These are phyloP conservation scores for Aristolochia contorta DNA, from an alignment of 164 flowering plant genomes.

Conservation along the genomic window DNA sequence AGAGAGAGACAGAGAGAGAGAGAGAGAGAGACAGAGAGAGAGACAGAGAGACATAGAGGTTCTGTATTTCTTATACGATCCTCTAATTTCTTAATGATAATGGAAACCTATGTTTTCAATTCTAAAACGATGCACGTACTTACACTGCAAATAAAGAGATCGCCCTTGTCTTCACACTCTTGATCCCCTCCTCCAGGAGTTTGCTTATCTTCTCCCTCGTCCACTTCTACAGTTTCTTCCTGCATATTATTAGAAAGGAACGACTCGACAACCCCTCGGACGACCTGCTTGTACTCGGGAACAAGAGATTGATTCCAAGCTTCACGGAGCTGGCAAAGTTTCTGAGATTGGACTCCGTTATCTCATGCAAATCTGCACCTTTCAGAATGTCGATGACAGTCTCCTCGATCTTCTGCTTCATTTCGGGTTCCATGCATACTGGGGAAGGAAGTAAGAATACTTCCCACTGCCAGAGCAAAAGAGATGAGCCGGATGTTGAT, in stretches of 20 bases:
- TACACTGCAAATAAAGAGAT: conserved; percentile 76
- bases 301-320: conserved; percentile 46
- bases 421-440: conserved; percentile 35
- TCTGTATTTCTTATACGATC: too few species aligned
- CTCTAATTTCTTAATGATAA: too few species aligned
- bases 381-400: conserved; percentile 43
- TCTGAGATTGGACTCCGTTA: conserved; percentile 64
- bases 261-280: conserved; percentile 42
- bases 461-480: too few species aligned
- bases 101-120: too few species aligned
- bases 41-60: too few species aligned
- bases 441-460: too few species aligned
- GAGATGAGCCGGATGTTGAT: too few species aligned
- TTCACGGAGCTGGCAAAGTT: conserved; percentile 37
- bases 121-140: conserved; percentile 2
- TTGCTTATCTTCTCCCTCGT: conserved; percentile 2
- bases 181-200: conserved; percentile 13
- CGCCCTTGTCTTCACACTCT: conserved; percentile 77
- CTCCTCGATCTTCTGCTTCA: conserved; percentile 27
- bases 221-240: conserved; percentile 5
- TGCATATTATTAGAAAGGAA: conserved; percentile 29
- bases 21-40: too few species aligned
- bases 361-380: conserved; percentile 43
- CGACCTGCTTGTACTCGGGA: conserved; percentile 32
- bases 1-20: too few species aligned